These are phyloP conservation scores for Fusarium oxysporum DNA, from an alignment of 2,329 filamentous ascomycete genomes.

Conservation along the genomic window DNA sequence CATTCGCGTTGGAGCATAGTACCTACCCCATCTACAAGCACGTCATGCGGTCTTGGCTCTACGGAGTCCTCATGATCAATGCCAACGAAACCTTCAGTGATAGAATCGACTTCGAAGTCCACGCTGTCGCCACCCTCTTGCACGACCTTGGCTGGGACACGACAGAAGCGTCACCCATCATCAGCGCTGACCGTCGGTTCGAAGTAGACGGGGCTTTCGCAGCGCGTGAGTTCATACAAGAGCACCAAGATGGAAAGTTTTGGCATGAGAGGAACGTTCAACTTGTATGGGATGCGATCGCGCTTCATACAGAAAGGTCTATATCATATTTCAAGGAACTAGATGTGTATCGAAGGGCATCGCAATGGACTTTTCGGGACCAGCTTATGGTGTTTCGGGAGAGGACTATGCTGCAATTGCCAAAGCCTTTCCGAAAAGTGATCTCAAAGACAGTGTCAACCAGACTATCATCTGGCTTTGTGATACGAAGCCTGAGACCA, in stretches of 20 bases:
- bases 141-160: constrained; percentile 29
- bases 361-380: constrained; percentile 5
- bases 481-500: constrained; percentile 12
- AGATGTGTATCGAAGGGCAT: constrained; percentile 20
- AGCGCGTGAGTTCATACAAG: constrained; percentile 2
- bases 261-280: constrained; percentile 8
- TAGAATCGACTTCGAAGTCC: constrained; percentile 2
- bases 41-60: constrained; percentile 23
- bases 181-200: constrained; percentile 11
- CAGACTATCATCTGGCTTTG: constrained; percentile 20
- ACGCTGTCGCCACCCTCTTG: constrained; percentile 17
- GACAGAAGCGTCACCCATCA: constrained; percentile 1
- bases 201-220: constrained; percentile 23
- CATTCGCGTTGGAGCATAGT: constrained; percentile 1
- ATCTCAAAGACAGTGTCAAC: constrained; percentile 7
- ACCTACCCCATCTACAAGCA: constrained; percentile 24
- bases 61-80: neutral
- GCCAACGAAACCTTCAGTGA: constrained; percentile 6
- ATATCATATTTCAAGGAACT: constrained; percentile 21
- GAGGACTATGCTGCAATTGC: neutral
- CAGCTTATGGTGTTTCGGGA: neutral
- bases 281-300: constrained; percentile 20
- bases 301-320: constrained; percentile 12
- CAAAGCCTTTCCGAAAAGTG: neutral
- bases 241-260: neutral